Conservation (phyloP, 169 alveolate genomes). For the Plasmodium vivax region DNA sequence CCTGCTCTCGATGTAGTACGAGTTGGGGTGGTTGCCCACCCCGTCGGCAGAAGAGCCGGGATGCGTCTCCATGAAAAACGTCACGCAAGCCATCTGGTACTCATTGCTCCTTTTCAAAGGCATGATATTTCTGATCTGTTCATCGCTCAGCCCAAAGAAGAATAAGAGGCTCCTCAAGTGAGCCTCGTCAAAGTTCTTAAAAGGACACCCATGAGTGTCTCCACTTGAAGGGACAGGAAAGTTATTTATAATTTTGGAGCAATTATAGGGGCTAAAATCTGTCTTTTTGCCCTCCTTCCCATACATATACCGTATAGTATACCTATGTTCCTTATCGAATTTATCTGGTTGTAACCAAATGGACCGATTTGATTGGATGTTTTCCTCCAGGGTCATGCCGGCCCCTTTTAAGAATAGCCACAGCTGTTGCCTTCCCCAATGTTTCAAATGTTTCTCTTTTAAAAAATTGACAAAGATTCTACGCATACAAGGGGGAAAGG, state of each 20-base stretch:
- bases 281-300: conserved; percentile 95
- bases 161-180: conserved; percentile 58
- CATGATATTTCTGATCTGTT: conserved; percentile 81
- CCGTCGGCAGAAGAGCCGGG: conserved; percentile 91
- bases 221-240: conserved; percentile 91
- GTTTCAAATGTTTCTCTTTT: conserved; percentile 89
- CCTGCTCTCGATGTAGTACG: conserved; percentile 85
- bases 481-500: conserved; percentile 95
- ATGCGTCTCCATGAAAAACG: conserved; percentile 87
- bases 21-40: conserved; percentile 92
- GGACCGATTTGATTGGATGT: conserved; percentile 86
- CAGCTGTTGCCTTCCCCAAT: conserved; percentile 91
- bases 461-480: conserved; percentile 86
- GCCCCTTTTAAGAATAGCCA: conserved; percentile 93
- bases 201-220: conserved; percentile 96
- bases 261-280: conserved; percentile 92
- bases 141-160: conserved; percentile 74
- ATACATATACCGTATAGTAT: conserved; percentile 93
- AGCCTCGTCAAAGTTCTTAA: conserved; percentile 83
- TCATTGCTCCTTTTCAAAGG: conserved; percentile 85
- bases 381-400: conserved; percentile 91
- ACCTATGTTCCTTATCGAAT: conserved; percentile 92
- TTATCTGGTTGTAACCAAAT: conserved; percentile 88
- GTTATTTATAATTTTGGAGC: conserved; percentile 90
- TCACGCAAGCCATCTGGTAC: conserved; percentile 90